Percentiles rank a stretch among this genome's conserved stretches.
These are phyloP conservation scores for Suillus paluster DNA, from an alignment of 768 basidiomycete species.

Conservation along the genomic window DNA sequence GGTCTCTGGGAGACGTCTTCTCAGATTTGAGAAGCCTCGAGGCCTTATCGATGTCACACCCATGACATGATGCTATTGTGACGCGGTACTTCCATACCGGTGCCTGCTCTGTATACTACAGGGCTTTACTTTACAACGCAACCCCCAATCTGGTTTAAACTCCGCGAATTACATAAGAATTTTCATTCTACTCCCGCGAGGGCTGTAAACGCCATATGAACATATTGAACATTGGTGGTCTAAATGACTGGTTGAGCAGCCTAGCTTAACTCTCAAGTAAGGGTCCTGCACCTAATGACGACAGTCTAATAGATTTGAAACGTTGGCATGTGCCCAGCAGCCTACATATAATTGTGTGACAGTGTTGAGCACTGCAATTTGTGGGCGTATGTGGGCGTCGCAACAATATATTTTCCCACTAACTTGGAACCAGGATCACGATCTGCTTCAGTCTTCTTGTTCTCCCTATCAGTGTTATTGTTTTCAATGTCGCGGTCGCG, in stretches of 20 bases:
- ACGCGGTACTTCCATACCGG: too few relatives aligned
- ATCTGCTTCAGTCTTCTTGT: neutral
- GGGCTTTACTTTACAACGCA: too few relatives aligned
- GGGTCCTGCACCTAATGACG: neutral
- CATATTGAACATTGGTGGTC: neutral
- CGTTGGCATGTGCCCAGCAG: too few relatives aligned
- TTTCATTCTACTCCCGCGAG: neutral
- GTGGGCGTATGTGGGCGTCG: neutral
- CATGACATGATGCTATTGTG: neutral
- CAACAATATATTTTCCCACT: constrained; percentile 2
- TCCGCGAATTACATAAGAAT: neutral
- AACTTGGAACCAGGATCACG: neutral
- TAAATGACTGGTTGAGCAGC: neutral
- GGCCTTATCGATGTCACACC: neutral
- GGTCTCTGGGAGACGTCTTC: too few relatives aligned
- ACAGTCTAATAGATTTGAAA: neutral
- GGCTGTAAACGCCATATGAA: neutral
- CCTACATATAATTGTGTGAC: neutral
- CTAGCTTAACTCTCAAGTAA: too few relatives aligned
- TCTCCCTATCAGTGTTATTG: neutral
- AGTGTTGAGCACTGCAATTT: neutral
- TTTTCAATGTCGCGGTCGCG: neutral
- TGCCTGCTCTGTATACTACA: too few relatives aligned
- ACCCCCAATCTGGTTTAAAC: neutral
- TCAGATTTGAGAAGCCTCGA: too few relatives aligned